Conservation (phyloP, 306 rosid species). For the Oxytropis ochrocephala region DNA sequence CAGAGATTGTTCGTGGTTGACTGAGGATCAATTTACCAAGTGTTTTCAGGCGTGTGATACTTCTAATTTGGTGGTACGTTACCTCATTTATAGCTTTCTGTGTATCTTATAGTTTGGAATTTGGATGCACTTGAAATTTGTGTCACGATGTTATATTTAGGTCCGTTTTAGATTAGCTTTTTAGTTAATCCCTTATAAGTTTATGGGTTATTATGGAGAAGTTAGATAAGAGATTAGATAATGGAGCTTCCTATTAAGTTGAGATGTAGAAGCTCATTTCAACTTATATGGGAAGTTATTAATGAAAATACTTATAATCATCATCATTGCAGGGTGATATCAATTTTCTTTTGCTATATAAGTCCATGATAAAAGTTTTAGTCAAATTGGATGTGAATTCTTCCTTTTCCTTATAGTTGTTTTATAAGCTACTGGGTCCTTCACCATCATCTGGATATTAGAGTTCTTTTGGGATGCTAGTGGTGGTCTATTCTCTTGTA, state of each 20-base stretch:
- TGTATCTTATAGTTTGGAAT: background rate
- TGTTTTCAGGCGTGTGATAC: constrained; percentile 49
- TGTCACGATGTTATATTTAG: background rate
- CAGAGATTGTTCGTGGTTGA: constrained; percentile 80
- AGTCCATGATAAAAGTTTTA: no score
- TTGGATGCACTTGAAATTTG: background rate
- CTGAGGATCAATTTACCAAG: constrained; percentile 56
- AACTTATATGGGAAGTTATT: background rate
- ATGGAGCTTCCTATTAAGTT: background rate
- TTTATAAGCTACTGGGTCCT: no score
- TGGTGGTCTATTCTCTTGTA: no score
- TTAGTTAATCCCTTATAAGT: no score
- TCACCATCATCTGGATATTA: no score
- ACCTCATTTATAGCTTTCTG: background rate
- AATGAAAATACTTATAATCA: no score
- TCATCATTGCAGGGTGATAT: no score
- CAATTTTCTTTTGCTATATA: no score
- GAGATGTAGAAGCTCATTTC: background rate
- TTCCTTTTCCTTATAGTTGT: no score
- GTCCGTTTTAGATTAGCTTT: background rate
- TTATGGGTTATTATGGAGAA: background rate
- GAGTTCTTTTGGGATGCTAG: no score
- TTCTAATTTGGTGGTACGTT: constrained; percentile 44
- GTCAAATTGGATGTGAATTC: no score
- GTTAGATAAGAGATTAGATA: no score